These are phyloP conservation scores for Salisapilia sapeloensis DNA, from an alignment of 352 stramenopile genomes.

Conservation along the genomic window DNA sequence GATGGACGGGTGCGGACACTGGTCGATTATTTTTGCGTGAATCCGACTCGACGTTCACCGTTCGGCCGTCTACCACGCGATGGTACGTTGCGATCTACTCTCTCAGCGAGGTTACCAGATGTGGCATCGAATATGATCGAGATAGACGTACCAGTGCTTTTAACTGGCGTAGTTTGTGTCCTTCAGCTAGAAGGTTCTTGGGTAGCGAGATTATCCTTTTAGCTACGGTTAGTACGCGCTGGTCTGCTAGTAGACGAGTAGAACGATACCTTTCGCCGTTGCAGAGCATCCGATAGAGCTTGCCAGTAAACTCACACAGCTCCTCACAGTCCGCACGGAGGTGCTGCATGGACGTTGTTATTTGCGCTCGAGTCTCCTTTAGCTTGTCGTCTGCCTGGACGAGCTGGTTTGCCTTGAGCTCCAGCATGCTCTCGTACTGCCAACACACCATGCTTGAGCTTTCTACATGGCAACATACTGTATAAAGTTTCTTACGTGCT, in stretches of 20 bases:
- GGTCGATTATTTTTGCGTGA: slow-evolving; percentile 12
- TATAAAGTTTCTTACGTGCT: slow-evolving; percentile 16
- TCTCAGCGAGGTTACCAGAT: not conserved
- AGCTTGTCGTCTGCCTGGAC: not conserved
- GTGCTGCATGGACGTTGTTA: slow-evolving; percentile 12
- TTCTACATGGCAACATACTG: slow-evolving; percentile 17
- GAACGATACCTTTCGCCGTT: too few species aligned
- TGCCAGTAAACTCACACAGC: slow-evolving; percentile 20
- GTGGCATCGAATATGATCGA: not conserved
- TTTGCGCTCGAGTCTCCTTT: not conserved
- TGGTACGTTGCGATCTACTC: slow-evolving; percentile 3
- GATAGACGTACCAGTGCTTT: slow-evolving; percentile 39
- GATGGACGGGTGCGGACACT: slow-evolving; percentile 49
- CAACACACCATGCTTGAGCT: slow-evolving; percentile 13
- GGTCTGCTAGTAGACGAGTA: not conserved
- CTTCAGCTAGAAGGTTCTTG: slow-evolving; percentile 64
- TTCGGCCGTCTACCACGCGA: slow-evolving; percentile 1
- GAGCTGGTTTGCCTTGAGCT: slow-evolving; percentile 7
- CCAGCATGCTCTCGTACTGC: slow-evolving; percentile 18
- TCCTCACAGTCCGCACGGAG: slow-evolving; percentile 50
- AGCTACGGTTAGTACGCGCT: too few species aligned
- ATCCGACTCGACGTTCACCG: too few species aligned
- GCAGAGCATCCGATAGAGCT: too few species aligned
- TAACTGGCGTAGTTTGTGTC: slow-evolving; percentile 40
- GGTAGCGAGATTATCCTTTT: slow-evolving; percentile 10